phyloP scores from a whole-genome alignment of 78 protist genomes.

The Speleostelium caveatum region DNA sequence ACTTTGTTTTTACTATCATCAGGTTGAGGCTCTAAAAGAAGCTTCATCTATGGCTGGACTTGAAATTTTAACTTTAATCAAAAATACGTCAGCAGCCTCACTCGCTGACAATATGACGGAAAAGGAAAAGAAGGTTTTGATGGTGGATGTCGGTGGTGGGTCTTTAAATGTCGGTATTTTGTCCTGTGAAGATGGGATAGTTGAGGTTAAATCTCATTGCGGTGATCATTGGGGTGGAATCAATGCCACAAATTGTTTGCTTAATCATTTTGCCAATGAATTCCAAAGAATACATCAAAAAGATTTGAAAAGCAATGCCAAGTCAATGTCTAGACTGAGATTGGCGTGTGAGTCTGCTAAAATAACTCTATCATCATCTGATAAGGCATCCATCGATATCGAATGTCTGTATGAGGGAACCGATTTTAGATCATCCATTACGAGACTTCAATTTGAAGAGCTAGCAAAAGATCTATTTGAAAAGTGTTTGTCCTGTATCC shows the following conservation, averaged over 20 bases:
- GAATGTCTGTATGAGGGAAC: slow-evolving; percentile 73
- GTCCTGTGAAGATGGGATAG: slow-evolving; percentile 90
- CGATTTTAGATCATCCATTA: slow-evolving; percentile 93
- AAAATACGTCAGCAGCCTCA: too few relatives aligned
- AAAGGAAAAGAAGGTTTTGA: too few relatives aligned
- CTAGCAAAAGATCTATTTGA: slow-evolving; percentile 96
- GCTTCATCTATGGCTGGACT: too few relatives aligned
- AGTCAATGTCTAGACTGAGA: slow-evolving; percentile 87
- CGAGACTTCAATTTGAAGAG: slow-evolving; percentile 99
- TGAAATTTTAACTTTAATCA: too few relatives aligned
- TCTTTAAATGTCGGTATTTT: slow-evolving; percentile 93
- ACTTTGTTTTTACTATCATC: too few relatives aligned
- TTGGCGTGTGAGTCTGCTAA: slow-evolving; percentile 90
- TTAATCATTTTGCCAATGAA: slow-evolving; percentile 72
- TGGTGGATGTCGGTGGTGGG: slow-evolving; percentile 91
- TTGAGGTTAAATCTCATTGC: slow-evolving; percentile 90
- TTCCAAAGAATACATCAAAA: slow-evolving; percentile 84
- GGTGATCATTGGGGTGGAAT: slow-evolving; percentile 95
- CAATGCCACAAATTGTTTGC: slow-evolving; percentile 86
- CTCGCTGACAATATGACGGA: too few relatives aligned
- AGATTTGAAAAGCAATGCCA: slow-evolving; percentile 64
- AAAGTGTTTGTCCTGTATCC: slow-evolving; percentile 91
- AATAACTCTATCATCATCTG: slow-evolving; percentile 57
- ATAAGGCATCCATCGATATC: slow-evolving; percentile 62
- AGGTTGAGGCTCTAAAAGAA: too few relatives aligned